Conservation (phyloP, 176 grass and related monocot species). For the Cenchrus purpureus region DNA sequence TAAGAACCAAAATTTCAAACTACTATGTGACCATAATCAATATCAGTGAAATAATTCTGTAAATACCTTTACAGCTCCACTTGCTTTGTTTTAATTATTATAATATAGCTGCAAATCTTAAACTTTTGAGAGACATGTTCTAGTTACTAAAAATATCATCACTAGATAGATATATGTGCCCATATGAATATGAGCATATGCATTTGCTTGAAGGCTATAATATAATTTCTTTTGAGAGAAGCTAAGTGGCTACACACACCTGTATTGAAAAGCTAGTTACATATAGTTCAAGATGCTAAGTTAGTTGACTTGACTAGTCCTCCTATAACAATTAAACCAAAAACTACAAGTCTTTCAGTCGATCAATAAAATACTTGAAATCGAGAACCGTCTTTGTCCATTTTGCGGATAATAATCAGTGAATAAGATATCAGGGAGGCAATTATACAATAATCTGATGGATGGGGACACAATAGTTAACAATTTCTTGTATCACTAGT, state of each 20-base stretch:
- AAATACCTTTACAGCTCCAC: too few relatives aligned
- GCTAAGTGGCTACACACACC: too few relatives aligned
- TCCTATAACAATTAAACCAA: background rate
- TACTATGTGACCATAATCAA: too few relatives aligned
- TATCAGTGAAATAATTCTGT: background rate
- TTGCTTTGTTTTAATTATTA: background rate
- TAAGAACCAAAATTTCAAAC: background rate
- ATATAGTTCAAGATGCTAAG: constrained; percentile 14
- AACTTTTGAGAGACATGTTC: background rate
- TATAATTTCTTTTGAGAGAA: background rate
- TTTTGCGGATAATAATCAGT: constrained; percentile 16
- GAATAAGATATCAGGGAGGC: constrained; percentile 16
- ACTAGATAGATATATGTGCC: background rate
- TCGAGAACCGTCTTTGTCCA: constrained; percentile 29
- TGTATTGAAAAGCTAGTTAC: background rate
- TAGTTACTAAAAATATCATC: background rate
- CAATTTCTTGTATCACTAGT: constrained; percentile 27
- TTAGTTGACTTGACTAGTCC: constrained; percentile 13
- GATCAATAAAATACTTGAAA: constrained; percentile 15
- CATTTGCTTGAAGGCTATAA: background rate
- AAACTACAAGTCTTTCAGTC: background rate
- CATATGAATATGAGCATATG: background rate
- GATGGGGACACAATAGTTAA: constrained; percentile 24
- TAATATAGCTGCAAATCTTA: background rate
- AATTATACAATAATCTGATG: constrained; percentile 12